Percentiles rank a stretch among this genome's conserved stretches.
Evolutionary conservation across 2,329 filamentous ascomycete species (phyloP).

Genomic region (Trichoderma pleuroti): DNA sequence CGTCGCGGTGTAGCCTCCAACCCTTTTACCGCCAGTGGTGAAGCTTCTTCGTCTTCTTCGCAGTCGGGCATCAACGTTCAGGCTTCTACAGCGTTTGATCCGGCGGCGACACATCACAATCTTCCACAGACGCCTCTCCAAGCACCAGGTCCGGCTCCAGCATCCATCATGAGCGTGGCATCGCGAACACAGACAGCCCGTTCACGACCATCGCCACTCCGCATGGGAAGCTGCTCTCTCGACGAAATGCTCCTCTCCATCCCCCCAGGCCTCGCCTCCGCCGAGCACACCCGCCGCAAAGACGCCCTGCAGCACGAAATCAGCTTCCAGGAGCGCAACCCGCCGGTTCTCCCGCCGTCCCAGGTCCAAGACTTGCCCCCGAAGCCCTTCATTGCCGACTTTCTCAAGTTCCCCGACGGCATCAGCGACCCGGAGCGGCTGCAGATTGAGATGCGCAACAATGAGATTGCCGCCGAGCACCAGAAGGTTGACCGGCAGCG

Average conservation of each 20-base stretch:
- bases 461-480: slow-evolving; percentile 27
- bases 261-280: slow-evolving; percentile 17
- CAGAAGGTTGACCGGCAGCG: slow-evolving; percentile 30
- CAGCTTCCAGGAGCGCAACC: slow-evolving; percentile 22
- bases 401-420: slow-evolving; percentile 22
- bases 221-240: slow-evolving; percentile 22
- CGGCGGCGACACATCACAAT: neutral
- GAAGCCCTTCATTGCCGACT: slow-evolving; percentile 26
- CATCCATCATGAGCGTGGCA: neutral
- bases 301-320: slow-evolving; percentile 26
- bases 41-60: neutral
- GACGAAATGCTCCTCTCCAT: slow-evolving; percentile 25
- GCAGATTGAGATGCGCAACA: slow-evolving; percentile 25
- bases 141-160: no score
- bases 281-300: slow-evolving; percentile 24
- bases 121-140: neutral
- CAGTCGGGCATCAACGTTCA: neutral
- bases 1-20: neutral
- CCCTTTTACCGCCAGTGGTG: neutral
- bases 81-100: neutral
- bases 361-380: slow-evolving; percentile 27
- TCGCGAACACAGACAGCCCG: neutral
- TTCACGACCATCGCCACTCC: neutral
- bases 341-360: slow-evolving; percentile 30
- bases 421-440: slow-evolving; percentile 17